phyloP scores from a whole-genome alignment of 352 stramenopile genomes.

The Phytophthora multivora region DNA sequence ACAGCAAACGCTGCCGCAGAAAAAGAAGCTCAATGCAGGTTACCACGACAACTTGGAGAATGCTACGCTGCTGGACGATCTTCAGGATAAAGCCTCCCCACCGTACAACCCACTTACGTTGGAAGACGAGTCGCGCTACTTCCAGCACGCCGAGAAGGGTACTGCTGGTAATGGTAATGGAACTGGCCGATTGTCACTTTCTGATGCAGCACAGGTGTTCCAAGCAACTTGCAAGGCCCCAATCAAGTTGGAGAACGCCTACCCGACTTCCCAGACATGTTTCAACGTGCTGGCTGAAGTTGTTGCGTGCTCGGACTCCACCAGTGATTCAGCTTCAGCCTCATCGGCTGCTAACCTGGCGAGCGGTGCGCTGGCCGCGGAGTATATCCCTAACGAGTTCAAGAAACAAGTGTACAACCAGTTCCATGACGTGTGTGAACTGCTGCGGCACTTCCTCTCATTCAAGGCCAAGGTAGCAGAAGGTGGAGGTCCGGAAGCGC shows the following conservation, averaged over 20 bases:
- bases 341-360: slow-evolving; percentile 56
- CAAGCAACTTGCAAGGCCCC: slow-evolving; percentile 42
- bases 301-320: slow-evolving; percentile 64
- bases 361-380: slow-evolving; percentile 59
- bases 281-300: slow-evolving; percentile 69
- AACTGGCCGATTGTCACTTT: slow-evolving; percentile 25
- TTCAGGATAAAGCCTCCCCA: slow-evolving; percentile 49
- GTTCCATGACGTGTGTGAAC: slow-evolving; percentile 84
- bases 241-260: slow-evolving; percentile 63
- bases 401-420: slow-evolving; percentile 89
- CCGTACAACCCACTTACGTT: slow-evolving; percentile 83
- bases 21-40: slow-evolving; percentile 48
- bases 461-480: slow-evolving; percentile 78
- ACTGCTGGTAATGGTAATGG: slow-evolving; percentile 21
- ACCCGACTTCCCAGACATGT: slow-evolving; percentile 52
- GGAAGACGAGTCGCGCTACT: slow-evolving; percentile 85
- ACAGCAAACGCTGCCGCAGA: slow-evolving; percentile 39
- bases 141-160: slow-evolving; percentile 56
- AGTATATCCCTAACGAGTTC: slow-evolving; percentile 85
- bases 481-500: slow-evolving; percentile 54
- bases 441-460: slow-evolving; percentile 83
- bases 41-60: slow-evolving; percentile 66
- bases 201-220: slow-evolving; percentile 52
- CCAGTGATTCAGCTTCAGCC: slow-evolving; percentile 54
- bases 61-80: slow-evolving; percentile 75